phyloP scores from a whole-genome alignment of 2,329 filamentous ascomycete species.

The Nemania sp. region DNA sequence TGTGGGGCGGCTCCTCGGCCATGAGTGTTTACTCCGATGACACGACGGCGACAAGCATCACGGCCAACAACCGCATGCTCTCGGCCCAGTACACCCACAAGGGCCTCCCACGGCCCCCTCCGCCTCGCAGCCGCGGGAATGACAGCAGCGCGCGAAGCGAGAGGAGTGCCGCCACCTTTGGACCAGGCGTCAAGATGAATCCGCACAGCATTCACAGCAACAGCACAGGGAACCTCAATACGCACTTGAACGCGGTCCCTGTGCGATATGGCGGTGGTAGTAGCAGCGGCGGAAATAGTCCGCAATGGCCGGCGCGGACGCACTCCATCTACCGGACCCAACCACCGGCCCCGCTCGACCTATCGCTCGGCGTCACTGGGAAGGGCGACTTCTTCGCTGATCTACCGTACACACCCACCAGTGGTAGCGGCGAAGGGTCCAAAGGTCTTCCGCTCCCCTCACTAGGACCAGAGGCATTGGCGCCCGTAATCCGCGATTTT shows the following conservation, averaged over 20 bases:
- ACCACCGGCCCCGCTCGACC: slow-evolving; percentile 41
- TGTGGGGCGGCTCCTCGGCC: slow-evolving; percentile 48
- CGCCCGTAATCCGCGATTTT: slow-evolving; percentile 48
- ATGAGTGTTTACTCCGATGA: slow-evolving; percentile 49
- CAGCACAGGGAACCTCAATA: background rate
- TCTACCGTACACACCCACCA: slow-evolving; percentile 27
- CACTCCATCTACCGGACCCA: slow-evolving; percentile 42
- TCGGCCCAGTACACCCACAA: slow-evolving; percentile 26
- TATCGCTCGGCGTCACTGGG: slow-evolving; percentile 37
- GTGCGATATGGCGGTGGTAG: background rate
- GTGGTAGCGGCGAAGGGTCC: slow-evolving; percentile 15
- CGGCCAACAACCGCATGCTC: slow-evolving; percentile 36
- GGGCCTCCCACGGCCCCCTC: slow-evolving; percentile 24
- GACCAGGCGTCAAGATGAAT: slow-evolving; percentile 19
- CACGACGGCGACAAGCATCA: slow-evolving; percentile 39
- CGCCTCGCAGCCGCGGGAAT: slow-evolving; percentile 23
- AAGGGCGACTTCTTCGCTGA: slow-evolving; percentile 41
- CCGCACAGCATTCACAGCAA: background rate
- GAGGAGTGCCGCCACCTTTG: slow-evolving; percentile 43
- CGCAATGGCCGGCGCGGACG: slow-evolving; percentile 38
- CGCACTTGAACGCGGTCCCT: slow-evolving; percentile 14
- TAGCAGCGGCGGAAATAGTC: slow-evolving; percentile 15
- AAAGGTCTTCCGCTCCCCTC: slow-evolving; percentile 34
- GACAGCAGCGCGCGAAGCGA: slow-evolving; percentile 37
- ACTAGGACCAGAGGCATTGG: slow-evolving; percentile 39